Conservation (phyloP, 345 rosid genomes). For the Brassica nigra region DNA sequence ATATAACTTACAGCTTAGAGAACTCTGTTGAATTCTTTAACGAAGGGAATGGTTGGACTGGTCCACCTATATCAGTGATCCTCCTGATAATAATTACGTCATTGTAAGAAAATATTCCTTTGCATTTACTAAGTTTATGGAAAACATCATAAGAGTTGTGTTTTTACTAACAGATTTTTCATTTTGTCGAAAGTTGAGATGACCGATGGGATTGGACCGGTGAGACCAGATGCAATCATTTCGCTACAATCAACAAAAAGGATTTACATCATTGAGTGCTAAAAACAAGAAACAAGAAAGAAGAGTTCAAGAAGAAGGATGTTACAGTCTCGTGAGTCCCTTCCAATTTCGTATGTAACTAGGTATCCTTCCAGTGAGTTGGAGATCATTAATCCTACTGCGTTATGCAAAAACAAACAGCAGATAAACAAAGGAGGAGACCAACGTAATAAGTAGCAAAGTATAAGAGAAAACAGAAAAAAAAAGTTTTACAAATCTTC, state of each 20-base stretch:
- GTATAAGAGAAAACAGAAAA: conserved; percentile 4
- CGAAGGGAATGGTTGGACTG: conserved; percentile 51
- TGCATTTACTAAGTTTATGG: conserved; percentile 9
- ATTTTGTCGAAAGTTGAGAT: conserved; percentile 46
- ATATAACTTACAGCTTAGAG: conserved; percentile 46
- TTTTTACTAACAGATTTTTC: conserved; percentile 49
- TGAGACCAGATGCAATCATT: conserved; percentile 61
- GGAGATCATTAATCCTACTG: conserved; percentile 70
- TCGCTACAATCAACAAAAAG: conserved; percentile 45
- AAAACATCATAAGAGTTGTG: conserved; percentile 20
- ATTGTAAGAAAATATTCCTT: neutral
- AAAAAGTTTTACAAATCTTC: conserved; percentile 52
- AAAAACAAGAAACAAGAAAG: neutral
- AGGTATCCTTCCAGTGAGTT: conserved; percentile 58
- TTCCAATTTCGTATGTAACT: conserved; percentile 52
- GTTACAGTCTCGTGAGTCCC: conserved; percentile 56
- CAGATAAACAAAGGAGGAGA: conserved; percentile 26
- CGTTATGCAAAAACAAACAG: conserved; percentile 36
- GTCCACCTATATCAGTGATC: conserved; percentile 56
- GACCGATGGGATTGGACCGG: conserved; percentile 56
- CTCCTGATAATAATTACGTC: conserved; percentile 48
- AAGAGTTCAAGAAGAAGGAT: conserved; percentile 3
- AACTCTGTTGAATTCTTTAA: conserved; percentile 39
- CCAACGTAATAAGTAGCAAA: conserved; percentile 1
- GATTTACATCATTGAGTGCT: conserved; percentile 7